Base-by-base conservation (phyloP, 2,329 filamentous ascomycete species). In the Trichothecium roseum region DNA sequence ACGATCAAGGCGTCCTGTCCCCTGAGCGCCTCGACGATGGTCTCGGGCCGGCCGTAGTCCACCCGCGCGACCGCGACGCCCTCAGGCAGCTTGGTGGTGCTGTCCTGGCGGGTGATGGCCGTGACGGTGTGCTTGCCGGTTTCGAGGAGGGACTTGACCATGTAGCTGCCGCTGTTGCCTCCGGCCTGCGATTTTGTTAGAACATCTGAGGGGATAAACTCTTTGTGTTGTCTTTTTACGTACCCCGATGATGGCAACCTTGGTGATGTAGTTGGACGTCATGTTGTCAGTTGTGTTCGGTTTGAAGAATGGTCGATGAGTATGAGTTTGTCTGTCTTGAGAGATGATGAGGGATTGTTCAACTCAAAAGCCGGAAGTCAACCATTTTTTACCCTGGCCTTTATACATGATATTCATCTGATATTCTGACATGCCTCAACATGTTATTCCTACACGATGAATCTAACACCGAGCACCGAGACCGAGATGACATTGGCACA, bases 1-100 rank as follows among this genome's bases (percentile, higher is more conserved):
- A 75, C 72, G 45, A 72, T 60, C 4, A 74, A 51, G 9, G 64
- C 62, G n/a, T 79, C 60, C 41, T 78, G 70, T 37, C 59, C 69
- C 16, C 53, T 45, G 2, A 79, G 60, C 3, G 70, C 72, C 0
- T 48, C 44, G 3, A 70, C 53, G 9, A 79, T 45, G 2, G 63
- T 57, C 1, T 46, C 32, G 8, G 57, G 45, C 31, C 68, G 53
- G 18, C 55, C 48, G 41, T 71, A 72, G 45, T 69, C 55, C 18
- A 75, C 53, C 4, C 45, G 39, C 18, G 53, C 57, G 12, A 58
- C 42, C 2, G 53, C 46, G 16, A 73, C 56, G 12, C 66, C 65
- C 0, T 53, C 42, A 3, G 70, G 67, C 2, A 72, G 40, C n/a
- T 42, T 53, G 35, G 51, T 55, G 0, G 42, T 37, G 53, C 66